Evolutionary conservation across 345 rosid genomes (phyloP).

Genomic region (Euphorbia peplus): DNA sequence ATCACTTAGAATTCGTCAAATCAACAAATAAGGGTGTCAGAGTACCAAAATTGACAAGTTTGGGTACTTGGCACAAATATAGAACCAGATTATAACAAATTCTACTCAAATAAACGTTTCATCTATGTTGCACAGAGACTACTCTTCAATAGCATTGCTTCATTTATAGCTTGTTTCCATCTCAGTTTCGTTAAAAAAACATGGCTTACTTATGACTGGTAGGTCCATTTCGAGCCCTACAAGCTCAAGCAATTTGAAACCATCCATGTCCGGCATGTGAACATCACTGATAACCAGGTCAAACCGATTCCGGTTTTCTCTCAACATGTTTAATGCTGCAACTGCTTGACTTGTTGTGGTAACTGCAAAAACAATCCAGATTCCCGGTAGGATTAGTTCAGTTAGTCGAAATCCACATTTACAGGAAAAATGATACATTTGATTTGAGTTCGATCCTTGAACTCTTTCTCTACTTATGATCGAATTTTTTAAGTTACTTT

Average conservation of each 20-base stretch:
- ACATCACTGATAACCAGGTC: slow-evolving; percentile 81
- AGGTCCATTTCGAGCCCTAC: slow-evolving; percentile 87
- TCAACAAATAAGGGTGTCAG: no score
- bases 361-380: slow-evolving; percentile 51
- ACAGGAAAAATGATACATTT: no score
- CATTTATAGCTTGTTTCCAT: no score
- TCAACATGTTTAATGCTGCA: slow-evolving; percentile 55
- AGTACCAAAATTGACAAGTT: no score
- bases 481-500: no score
- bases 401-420: slow-evolving; percentile 4
- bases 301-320: slow-evolving; percentile 65
- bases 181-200: no score
- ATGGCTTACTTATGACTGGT: slow-evolving; percentile 67
- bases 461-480: no score
- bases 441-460: no score
- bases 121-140: no score
- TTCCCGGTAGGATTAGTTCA: slow-evolving; percentile 5
- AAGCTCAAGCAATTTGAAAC: slow-evolving; percentile 75
- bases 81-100: background rate
- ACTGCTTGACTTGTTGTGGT: slow-evolving; percentile 57
- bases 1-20: no score
- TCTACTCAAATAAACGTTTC: background rate
- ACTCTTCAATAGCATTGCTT: no score
- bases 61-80: no score
- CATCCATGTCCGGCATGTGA: slow-evolving; percentile 85